Evolutionary conservation across 768 basidiomycete genomes (phyloP), one percentile per base, ranked within the genome.

Genomic region (Pulveroboletus sp.): DNA sequence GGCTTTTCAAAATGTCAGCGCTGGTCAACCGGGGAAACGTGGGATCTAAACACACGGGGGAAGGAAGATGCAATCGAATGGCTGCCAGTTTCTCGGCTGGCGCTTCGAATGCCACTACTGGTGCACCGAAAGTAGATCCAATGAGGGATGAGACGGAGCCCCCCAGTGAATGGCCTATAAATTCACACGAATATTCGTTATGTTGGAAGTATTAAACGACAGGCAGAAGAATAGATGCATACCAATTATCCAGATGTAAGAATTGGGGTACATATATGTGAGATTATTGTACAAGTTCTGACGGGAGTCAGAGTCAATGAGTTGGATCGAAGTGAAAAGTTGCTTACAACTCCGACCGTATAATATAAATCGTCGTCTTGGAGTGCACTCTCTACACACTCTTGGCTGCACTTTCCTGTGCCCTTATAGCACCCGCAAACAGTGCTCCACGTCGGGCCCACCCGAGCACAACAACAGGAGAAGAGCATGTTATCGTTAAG

Each of bases 401-500:
- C 76, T 56, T 85, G 80, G 53, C 87, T 83, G 64, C 95, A 98
- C 54, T 80, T 84, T 66, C 83, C 80, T 13, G 77, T 71, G 2
- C 89, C 81, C 7, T 82, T 72, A 62, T 85, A 86, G 68, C 95
- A 98, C 42, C 80, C 86, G 64, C 95, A 98, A 1, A 96, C 95
- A 0, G 95, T 77, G 17, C 80, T 82, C 95, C 95, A 98, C 0
- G 90, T 90, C 45, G 92, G 89, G 29, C 89, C 91, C n/a, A 97
- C 89, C 7, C 88, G 78, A 2, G 93, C 94, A 61, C 95, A 98
- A 67, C 95, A 98, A 68, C 95, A 98, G 5, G 91, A 87, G 72
- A 95, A 95, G 29, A 98, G 71, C n/a, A 94, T 71, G 62, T 95
- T 98, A 60, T 97, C 94, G 69, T 98, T 98, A 50, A 85, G 68